Evolutionary conservation across 2,329 filamentous ascomycete species (phyloP), one percentile per base, ranked within the genome.

Genomic region (Tolypocladium cylindrosporum): DNA sequence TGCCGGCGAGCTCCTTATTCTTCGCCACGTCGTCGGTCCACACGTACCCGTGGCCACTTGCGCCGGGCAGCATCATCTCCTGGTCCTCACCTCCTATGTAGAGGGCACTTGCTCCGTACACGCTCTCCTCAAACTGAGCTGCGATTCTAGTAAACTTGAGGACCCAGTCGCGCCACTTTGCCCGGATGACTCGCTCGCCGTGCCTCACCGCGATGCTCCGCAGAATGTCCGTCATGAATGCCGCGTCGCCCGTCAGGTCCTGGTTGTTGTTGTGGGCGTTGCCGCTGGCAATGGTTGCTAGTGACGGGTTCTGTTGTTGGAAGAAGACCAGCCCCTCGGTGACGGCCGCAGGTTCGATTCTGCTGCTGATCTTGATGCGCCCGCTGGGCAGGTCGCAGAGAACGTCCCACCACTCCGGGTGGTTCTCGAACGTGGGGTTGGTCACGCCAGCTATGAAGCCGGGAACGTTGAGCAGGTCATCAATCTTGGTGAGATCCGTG

Each of bases 391-490:
- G 78, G 72, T 99, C 94, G 72, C 94, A 99, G 14, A 99, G 80
- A 11, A 99, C 75, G 72, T 99, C 94, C 94, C 94, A 99, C 94
- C 94, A 99, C 70, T 97, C 92, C 0, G 89, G 90, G 67, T 97
- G 93, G 67, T 91, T 85, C 61, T 93, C 91, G 70, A 99, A 99
- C 0, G 91, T 93, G 7, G 94, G 94, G 69, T 99, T 99, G 1
- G 93, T 99, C 45, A 99, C 94, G 58, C 94, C 94, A 3, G 94
- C 94, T 66, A 99, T 96, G 73, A 99, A 99, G 2, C 94, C 94
- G 8, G 94, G 93, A 0, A 99, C 94, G 66, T 95, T 93, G 54
- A 99, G 81, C 13, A 99, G 81, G 69, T 97, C 94, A 64, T 99
- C 94, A 60, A 99, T 92, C 74, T 99, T 99, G 62, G 91, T 97